Evolutionary conservation across 257 asterid species (phyloP).

Genomic region (Schizonepeta tenuifolia): DNA sequence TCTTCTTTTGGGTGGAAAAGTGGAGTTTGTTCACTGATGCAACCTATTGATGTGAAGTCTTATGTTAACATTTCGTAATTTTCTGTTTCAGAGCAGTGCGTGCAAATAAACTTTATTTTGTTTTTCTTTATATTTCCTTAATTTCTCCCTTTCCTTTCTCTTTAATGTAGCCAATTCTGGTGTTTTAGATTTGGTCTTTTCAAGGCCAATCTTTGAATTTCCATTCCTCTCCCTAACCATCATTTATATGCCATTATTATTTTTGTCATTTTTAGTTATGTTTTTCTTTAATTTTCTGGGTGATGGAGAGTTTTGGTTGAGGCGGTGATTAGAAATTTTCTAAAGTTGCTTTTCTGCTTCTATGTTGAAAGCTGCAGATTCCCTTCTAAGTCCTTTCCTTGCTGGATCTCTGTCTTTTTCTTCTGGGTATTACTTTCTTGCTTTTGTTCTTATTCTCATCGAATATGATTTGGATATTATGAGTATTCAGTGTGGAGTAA

Average conservation of each 20-base stretch:
- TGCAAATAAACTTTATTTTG: slow-evolving; percentile 37
- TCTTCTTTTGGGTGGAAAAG: slow-evolving; percentile 9
- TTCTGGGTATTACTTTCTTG: slow-evolving; percentile 16
- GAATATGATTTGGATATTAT: slow-evolving; percentile 14
- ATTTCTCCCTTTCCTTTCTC: background rate
- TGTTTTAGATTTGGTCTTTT: slow-evolving; percentile 21
- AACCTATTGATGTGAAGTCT: slow-evolving; percentile 49
- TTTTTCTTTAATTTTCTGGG: slow-evolving; percentile 9
- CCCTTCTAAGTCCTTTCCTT: slow-evolving; percentile 12
- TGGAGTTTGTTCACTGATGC: slow-evolving; percentile 34
- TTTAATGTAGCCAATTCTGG: background rate
- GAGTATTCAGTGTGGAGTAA: slow-evolving; percentile 25
- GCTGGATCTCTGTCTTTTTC: slow-evolving; percentile 27
- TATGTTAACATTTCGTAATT: slow-evolving; percentile 37
- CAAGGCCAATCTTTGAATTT: background rate
- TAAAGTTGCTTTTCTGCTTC: slow-evolving; percentile 15
- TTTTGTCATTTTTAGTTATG: background rate
- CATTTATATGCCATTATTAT: background rate
- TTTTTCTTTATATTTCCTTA: slow-evolving; percentile 30
- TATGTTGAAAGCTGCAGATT: slow-evolving; percentile 26
- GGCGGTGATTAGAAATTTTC: slow-evolving; percentile 19
- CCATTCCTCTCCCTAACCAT: background rate
- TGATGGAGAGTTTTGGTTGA: background rate
- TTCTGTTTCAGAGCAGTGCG: slow-evolving; percentile 29
- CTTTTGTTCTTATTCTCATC: slow-evolving; percentile 17